Base-by-base conservation (phyloP, 352 stramenopile species). In the Pythium periplocum region DNA sequence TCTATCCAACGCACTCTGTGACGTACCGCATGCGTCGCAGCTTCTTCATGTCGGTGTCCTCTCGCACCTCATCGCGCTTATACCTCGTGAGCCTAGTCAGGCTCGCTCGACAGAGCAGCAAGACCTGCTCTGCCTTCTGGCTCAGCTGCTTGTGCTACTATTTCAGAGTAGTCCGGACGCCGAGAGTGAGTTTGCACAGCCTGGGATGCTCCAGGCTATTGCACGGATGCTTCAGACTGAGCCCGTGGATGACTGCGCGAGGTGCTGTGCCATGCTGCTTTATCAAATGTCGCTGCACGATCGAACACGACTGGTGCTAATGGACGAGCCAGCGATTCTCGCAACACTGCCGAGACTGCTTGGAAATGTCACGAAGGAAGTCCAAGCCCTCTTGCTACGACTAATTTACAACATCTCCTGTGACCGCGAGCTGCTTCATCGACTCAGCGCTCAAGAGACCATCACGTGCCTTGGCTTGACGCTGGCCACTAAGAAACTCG, bases 361-460 rank as follows among this genome's bases (percentile, higher is more conserved):
- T 3, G 30, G 65, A 6, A 62, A 73, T n/a, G 54, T 60, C 32
- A 58, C 64, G 26, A 57, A 64, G 9, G 57, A 69, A n/a, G 62
- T 66, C 0, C 65, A 79, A 45, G 45, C 63, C 32, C 51, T 85
- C 3, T 64, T 90, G 37, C 53, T 90, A 45, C 71, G 71, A 6
- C 69, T 71, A 37, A 36, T 88, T 11, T 90, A 83, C 70, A 86
- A 86, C 48, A 53, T 87, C 33, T 76, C 77, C 1, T 81, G 71
- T 30, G 74, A 85, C 46, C 45, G 9, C 0, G 48, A 55, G 4
- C 49, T 88, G 8, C 52, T 84, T 4, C 45, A 35, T 2, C 55
- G 47, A 43, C 48, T 81, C 5, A 39, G 57, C 6, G 37, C 47
- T 4, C 43, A 31, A 2, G 53, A 69, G 9, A 57, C 75, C 9